Percentiles rank a stretch among this genome's conserved stretches.
phyloP scores from a whole-genome alignment of 192 early-diverging fungal genomes.

The Mortierella alpina region DNA sequence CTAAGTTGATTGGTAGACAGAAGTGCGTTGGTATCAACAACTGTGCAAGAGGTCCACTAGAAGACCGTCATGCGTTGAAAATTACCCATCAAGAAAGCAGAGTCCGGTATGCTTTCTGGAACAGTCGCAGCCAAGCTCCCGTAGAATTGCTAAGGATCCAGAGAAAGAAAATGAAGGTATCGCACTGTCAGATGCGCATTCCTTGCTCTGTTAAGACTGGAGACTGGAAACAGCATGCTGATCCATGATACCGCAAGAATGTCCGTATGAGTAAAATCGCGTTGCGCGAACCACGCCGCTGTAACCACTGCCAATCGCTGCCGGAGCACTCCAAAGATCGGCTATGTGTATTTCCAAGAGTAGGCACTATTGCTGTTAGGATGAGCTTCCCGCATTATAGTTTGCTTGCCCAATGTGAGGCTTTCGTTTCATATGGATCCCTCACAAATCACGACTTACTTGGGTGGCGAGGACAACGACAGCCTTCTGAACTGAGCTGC shows the following conservation, averaged over 20 bases:
- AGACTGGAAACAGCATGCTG: not conserved
- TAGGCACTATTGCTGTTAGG: not conserved
- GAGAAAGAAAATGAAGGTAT: not conserved
- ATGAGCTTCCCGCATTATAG: not conserved
- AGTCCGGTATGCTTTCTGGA: conserved; percentile 67
- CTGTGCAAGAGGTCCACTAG: not conserved
- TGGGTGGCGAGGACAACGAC: conserved; percentile 80
- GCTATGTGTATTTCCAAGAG: conserved; percentile 48
- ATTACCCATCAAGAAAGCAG: conserved; percentile 75
- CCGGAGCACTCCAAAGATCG: conserved; percentile 76
- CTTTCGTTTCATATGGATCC: not conserved
- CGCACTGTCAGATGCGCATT: not conserved
- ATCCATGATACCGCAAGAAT: conserved; percentile 68
- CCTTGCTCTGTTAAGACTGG: not conserved
- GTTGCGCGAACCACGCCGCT: conserved; percentile 81
- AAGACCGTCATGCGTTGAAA: not conserved
- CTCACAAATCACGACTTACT: conserved; percentile 13
- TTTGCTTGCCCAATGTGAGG: not conserved
- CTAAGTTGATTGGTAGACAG: conserved; percentile 31
- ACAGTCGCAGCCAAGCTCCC: conserved; percentile 66
- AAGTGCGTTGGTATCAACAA: not conserved
- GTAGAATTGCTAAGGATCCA: conserved; percentile 67
- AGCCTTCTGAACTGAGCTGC: conserved; percentile 85
- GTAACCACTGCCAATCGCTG: conserved; percentile 82
- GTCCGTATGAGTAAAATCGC: conserved; percentile 82